Conservation (phyloP, 148 eudicot genomes). For the Vaccinium corymbosum region DNA sequence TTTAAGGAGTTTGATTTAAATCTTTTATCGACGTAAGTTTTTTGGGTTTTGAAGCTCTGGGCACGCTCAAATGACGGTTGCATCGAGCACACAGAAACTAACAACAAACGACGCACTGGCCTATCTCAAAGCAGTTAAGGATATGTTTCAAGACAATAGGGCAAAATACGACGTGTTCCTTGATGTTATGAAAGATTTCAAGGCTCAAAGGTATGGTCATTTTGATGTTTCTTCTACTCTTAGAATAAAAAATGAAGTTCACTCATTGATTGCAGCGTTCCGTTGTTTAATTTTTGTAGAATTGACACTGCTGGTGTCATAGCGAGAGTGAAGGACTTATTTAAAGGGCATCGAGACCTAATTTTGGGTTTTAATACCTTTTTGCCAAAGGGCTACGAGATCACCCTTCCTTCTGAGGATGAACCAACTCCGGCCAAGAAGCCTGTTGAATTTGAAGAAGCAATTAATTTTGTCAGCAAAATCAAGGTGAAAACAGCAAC, state of each 20-base stretch:
- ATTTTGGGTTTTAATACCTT: slow-evolving; percentile 77
- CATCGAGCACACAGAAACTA: slow-evolving; percentile 39
- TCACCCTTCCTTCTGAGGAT: slow-evolving; percentile 42
- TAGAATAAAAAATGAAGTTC: not conserved
- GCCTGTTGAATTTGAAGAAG: slow-evolving; percentile 67
- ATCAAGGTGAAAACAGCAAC: slow-evolving; percentile 52
- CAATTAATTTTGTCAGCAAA: slow-evolving; percentile 61
- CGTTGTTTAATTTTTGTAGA: slow-evolving; percentile 31
- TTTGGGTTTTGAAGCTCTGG: slow-evolving; percentile 38
- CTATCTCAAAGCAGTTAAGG: slow-evolving; percentile 57
- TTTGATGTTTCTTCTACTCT: slow-evolving; percentile 14
- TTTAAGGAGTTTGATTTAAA: slow-evolving; percentile 8
- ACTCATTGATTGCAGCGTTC: not conserved
- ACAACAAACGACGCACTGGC: slow-evolving; percentile 59
- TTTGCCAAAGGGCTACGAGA: slow-evolving; percentile 61
- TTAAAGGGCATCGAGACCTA: slow-evolving; percentile 62
- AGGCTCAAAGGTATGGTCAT: slow-evolving; percentile 51
- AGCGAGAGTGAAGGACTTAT: slow-evolving; percentile 63
- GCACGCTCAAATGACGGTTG: slow-evolving; percentile 39
- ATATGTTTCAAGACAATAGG: slow-evolving; percentile 43
- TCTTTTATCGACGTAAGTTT: not conserved
- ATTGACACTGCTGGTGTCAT: slow-evolving; percentile 64
- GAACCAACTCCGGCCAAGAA: slow-evolving; percentile 47
- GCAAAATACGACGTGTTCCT: slow-evolving; percentile 65
- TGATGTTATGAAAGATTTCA: slow-evolving; percentile 75